Base-by-base conservation (phyloP, 1,284 basidiomycete genomes). In the Volvariella surrecta region DNA sequence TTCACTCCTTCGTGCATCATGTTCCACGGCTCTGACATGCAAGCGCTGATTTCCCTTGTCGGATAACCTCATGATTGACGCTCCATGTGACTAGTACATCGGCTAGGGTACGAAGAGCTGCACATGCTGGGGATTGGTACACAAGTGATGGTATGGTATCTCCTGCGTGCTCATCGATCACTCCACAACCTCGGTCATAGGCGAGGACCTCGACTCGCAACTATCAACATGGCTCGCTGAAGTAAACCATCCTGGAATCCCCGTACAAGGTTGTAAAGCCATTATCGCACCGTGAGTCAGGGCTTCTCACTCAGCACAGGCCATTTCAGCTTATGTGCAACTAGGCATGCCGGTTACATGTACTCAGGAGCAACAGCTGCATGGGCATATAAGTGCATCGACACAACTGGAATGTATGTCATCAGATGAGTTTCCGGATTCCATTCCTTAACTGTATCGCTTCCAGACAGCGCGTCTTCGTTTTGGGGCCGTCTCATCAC, bases 401-500 rank as follows among this genome's bases (percentile, higher is more conserved):
- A 96, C 54, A 79, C 78, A 0, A 71, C 71, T 9, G 73, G 72
- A 52, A 88, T 97, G 94, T 94, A 54, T 53, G 82, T 60, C 19
- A 38, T 32, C 38, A 18, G 34, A 28, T 37, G 15, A 16, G 30
- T 42, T 18, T 8, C 24, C 43, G 10, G 19, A 37, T 20, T 22
- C 15, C 30, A 24, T 38, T 38, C 30, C 35, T 17, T 16, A 32
- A 42, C 13, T 42, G 22, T 17, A 18, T 40, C 22, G 39, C 15
- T 30, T 31, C 7, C 56, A 97, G 93, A 44, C 87, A 89, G 55
- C 80, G 89, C 3, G 85, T 99, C 38, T 93, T 99, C 58, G 78
- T 99, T 43, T 78, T 99, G 2, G 96, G 96, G 0, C 96, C 96
- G 1, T 94, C 94, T 0, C 96, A 99, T 61, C 91, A 97, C 55